Percentiles rank a stretch among this genome's conserved stretches.
These are phyloP conservation scores for Patellifolia procumbens DNA, from an alignment of 179 eudicot species.

Conservation along the genomic window DNA sequence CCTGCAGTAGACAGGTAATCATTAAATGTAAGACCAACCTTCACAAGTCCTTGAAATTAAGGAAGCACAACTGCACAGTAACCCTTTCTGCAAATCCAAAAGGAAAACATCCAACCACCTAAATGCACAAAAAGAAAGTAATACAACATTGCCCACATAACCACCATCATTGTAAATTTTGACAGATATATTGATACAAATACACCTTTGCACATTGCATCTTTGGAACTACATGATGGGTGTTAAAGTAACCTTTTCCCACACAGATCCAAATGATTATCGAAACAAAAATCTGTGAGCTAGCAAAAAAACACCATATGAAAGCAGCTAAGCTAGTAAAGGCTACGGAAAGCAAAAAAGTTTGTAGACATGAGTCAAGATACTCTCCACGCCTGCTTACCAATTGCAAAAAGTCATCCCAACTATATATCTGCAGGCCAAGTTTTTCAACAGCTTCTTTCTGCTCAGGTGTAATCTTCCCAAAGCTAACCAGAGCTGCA, in stretches of 20 bases:
- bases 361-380: neutral
- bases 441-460: conserved; percentile 62
- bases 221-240: neutral
- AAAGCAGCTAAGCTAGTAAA: too few species aligned
- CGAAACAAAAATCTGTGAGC: neutral
- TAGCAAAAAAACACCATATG: too few species aligned
- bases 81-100: neutral
- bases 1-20: conserved; percentile 44
- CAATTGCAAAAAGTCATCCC: conserved; percentile 85
- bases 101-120: neutral
- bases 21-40: neutral
- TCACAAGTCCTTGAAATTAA: neutral
- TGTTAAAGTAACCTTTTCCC: neutral
- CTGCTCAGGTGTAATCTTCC: conserved; percentile 68
- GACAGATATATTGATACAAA: neutral
- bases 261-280: conserved; percentile 8
- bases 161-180: neutral
- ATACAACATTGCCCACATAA: neutral
- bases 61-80: neutral
- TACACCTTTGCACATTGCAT: neutral
- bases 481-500: conserved; percentile 95
- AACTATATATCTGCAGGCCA: conserved; percentile 63
- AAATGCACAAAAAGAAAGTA: neutral
- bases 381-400: conserved; percentile 41
- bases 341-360: neutral